A percentile compares a stretch with the other conserved stretches of the same genome.
Evolutionary conservation across 768 basidiomycete genomes (phyloP).

Genomic region (Trametes gibbosa): DNA sequence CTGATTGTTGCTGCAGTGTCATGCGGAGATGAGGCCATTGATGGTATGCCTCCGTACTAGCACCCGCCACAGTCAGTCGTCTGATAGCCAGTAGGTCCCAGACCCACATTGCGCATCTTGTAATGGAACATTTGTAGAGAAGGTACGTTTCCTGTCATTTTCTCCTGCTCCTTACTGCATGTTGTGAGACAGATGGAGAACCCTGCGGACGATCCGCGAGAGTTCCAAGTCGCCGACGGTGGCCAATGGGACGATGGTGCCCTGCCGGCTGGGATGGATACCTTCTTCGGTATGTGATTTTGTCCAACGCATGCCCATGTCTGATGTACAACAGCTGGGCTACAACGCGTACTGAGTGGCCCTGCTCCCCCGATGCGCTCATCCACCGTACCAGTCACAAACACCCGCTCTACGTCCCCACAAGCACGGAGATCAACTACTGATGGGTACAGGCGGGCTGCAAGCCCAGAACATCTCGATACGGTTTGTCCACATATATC

Average conservation of each 20-base stretch:
- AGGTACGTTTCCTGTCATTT: slow-evolving; percentile 39
- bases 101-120: slow-evolving; percentile 85
- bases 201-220: slow-evolving; percentile 70
- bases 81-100: slow-evolving; percentile 51
- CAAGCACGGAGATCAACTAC: background rate
- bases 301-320: background rate
- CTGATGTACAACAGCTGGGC: slow-evolving; percentile 12
- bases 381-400: background rate
- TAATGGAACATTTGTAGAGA: slow-evolving; percentile 79
- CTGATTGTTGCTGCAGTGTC: slow-evolving; percentile 51
- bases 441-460: background rate
- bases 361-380: background rate
- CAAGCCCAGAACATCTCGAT: background rate
- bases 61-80: background rate
- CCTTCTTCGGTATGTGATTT: slow-evolving; percentile 44
- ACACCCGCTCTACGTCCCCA: slow-evolving; percentile 1
- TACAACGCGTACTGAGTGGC: slow-evolving; percentile 19
- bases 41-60: slow-evolving; percentile 52
- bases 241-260: slow-evolving; percentile 27
- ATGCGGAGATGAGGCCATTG: slow-evolving; percentile 83
- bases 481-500: background rate
- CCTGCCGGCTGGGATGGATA: slow-evolving; percentile 35
- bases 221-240: slow-evolving; percentile 44
- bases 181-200: slow-evolving; percentile 62
- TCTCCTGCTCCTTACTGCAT: background rate